Evolutionary conservation across 768 basidiomycete species (phyloP).

Genomic region (Auriscalpium microsporum): DNA sequence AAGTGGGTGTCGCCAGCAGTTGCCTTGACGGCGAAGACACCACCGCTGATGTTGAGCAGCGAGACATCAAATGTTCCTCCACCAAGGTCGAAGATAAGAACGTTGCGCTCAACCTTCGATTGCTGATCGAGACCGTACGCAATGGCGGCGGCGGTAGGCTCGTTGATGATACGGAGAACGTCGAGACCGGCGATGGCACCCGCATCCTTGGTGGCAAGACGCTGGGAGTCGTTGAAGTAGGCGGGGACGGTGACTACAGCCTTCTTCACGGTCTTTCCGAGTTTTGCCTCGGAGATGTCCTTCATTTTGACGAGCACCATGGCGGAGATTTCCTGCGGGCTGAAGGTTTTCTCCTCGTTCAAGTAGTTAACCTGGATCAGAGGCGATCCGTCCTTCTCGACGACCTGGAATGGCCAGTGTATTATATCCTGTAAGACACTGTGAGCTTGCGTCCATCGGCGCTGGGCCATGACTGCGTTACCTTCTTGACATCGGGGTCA

Average conservation of each 20-base stretch:
- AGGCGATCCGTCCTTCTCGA: constrained; percentile 95
- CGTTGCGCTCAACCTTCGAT: constrained; percentile 91
- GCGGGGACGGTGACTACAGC: constrained; percentile 98
- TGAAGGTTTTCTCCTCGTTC: constrained; percentile 91
- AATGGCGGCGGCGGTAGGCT: constrained; percentile 98
- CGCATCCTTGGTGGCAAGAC: constrained; percentile 98
- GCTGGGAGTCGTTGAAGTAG: constrained; percentile 99
- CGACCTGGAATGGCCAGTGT: constrained; percentile 97
- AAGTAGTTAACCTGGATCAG: constrained; percentile 96
- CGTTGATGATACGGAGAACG: constrained; percentile 99
- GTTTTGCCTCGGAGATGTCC: constrained; percentile 98
- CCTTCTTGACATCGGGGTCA: constrained; percentile 92
- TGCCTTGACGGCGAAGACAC: constrained; percentile 98
- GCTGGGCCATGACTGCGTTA: constrained; percentile 16
- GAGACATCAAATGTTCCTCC: constrained; percentile 99
- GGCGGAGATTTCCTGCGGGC: constrained; percentile 98
- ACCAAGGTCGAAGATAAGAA: constrained; percentile 98
- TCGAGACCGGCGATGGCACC: constrained; percentile 97
- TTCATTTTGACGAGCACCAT: constrained; percentile 99
- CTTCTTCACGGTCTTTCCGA: constrained; percentile 97
- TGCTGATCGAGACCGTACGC: constrained; percentile 98
- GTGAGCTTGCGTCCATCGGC: not conserved
- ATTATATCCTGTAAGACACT: constrained; percentile 62
- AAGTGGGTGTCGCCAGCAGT: constrained; percentile 99
- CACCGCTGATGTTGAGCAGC: constrained; percentile 92